These are phyloP conservation scores for Trifolium dubium DNA, from an alignment of 306 rosid species.

Conservation along the genomic window DNA sequence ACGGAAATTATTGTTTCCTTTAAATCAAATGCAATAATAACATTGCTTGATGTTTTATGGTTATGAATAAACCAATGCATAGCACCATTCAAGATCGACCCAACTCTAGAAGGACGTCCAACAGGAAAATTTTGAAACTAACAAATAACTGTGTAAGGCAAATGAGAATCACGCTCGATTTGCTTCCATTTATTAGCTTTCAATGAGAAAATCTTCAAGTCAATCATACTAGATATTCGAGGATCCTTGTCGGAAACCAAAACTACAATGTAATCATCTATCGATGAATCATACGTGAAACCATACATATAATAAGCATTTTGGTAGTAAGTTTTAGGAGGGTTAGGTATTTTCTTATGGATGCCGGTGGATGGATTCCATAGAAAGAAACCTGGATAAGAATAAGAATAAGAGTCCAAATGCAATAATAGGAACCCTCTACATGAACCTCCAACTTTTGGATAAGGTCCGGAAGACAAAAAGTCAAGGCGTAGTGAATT, in stretches of 20 bases:
- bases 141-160: not conserved
- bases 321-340: not conserved
- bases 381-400: not conserved
- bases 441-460: not conserved
- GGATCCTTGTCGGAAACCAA: not conserved
- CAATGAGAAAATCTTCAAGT: not conserved
- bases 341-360: not conserved
- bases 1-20: not conserved
- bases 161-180: not conserved
- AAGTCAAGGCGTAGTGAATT: not conserved
- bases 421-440: conserved; percentile 10
- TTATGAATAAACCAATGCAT: not conserved
- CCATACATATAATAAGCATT: not conserved
- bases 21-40: not conserved
- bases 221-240: not conserved
- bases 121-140: too few species aligned
- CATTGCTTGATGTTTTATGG: not conserved
- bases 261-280: not conserved
- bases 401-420: too few species aligned
- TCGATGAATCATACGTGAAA: not conserved
- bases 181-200: not conserved
- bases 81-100: not conserved
- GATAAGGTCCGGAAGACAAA: not conserved
- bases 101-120: not conserved
- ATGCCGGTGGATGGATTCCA: not conserved